Conservation (phyloP, 1,139 yeast species). For the Geotrichum restrictum region DNA sequence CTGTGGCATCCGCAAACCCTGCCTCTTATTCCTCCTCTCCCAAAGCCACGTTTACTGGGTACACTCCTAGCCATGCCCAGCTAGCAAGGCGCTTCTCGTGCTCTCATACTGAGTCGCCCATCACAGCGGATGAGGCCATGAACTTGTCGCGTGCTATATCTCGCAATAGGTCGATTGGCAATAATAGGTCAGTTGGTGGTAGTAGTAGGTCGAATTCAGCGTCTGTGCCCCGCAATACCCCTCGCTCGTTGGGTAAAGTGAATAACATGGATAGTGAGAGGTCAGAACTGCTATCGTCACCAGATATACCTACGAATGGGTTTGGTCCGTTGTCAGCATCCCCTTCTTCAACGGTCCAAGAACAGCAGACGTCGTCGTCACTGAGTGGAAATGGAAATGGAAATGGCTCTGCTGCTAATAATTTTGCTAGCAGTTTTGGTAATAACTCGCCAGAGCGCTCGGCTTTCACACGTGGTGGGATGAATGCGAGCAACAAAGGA, state of each 20-base stretch:
- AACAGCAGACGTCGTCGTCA: neutral
- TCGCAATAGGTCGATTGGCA: neutral
- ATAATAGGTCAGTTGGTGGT: too few relatives aligned
- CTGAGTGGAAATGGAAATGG: neutral
- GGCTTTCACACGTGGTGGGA: too few relatives aligned
- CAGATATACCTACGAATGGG: too few relatives aligned
- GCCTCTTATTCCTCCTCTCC: neutral
- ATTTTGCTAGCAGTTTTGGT: too few relatives aligned
- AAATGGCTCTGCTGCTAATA: too few relatives aligned
- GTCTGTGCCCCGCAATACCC: too few relatives aligned
- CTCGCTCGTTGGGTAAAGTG: too few relatives aligned
- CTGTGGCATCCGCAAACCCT: neutral
- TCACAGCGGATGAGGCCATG: conserved; percentile 40
- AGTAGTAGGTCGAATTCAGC: too few relatives aligned
- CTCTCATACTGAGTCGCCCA: conserved; percentile 16
- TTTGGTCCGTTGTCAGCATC: neutral
- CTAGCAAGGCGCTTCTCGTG: neutral
- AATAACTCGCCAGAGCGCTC: too few relatives aligned
- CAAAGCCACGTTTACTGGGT: neutral
- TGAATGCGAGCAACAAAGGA: neutral
- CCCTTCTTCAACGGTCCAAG: too few relatives aligned
- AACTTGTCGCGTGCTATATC: conserved; percentile 35
- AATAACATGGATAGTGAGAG: too few relatives aligned
- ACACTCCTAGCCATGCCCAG: neutral
- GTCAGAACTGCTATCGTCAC: too few relatives aligned